Evolutionary conservation across 257 asterid genomes (phyloP).

Genomic region (Capsicum baccatum): DNA sequence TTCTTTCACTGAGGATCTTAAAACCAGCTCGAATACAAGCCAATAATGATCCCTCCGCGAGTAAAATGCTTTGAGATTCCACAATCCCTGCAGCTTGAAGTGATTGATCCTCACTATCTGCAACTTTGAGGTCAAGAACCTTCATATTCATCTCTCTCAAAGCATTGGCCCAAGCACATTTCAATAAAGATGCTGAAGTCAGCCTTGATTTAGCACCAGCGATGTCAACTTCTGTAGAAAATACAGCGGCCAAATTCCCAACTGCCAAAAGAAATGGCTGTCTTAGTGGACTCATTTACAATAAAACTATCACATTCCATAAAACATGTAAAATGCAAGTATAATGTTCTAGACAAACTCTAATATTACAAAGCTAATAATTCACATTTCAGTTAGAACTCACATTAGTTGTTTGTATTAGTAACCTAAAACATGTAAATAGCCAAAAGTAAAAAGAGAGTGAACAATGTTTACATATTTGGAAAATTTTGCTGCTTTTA

Average conservation of each 20-base stretch:
- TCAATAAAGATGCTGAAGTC: constrained; percentile 64
- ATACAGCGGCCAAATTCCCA: constrained; percentile 68
- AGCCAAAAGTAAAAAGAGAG: constrained; percentile 2
- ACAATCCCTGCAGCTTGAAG: constrained; percentile 32
- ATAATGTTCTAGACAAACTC: neutral
- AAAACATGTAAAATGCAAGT: neutral
- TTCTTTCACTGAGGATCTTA: constrained; percentile 47
- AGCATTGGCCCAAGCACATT: constrained; percentile 71
- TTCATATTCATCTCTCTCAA: constrained; percentile 50
- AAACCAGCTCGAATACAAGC: constrained; percentile 56
- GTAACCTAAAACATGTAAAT: neutral
- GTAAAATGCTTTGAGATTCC: constrained; percentile 48
- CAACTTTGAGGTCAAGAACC: constrained; percentile 44
- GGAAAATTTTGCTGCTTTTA: constrained; percentile 23
- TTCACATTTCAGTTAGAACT: constrained; percentile 17
- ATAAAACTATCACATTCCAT: neutral
- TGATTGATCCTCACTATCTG: constrained; percentile 39
- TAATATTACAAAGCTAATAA: neutral
- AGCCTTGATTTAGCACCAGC: constrained; percentile 82
- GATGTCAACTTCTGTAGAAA: constrained; percentile 75
- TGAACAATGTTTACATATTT: neutral
- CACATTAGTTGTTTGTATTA: neutral
- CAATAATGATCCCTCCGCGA: constrained; percentile 53
- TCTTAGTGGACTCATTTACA: constrained; percentile 4
- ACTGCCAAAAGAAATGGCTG: constrained; percentile 44